These are phyloP conservation scores for Penicillium cinerascens DNA, from an alignment of 495 filamentous ascomycete species.

Conservation along the genomic window DNA sequence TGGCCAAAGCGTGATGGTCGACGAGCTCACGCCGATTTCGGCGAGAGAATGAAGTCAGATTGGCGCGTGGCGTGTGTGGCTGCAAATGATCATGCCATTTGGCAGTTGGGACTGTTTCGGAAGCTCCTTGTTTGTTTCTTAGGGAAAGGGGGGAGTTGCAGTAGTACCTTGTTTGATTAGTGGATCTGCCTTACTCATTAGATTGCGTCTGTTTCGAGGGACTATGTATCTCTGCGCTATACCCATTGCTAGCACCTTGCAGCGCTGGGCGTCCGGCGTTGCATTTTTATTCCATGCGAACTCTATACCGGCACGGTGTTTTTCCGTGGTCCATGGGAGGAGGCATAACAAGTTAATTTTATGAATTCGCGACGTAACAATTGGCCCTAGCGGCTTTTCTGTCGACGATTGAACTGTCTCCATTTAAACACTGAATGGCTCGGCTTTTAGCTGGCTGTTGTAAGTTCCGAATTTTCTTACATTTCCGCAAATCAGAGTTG, in stretches of 20 bases:
- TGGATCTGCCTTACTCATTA: conserved; percentile 12
- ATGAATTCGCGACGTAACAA: conserved; percentile 2
- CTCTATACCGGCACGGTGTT: background rate
- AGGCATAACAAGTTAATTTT: conserved; percentile 1
- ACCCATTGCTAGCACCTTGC: conserved; percentile 22
- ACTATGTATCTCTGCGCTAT: conserved; percentile 20
- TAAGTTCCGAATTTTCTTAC: background rate
- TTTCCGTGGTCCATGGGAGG: background rate
- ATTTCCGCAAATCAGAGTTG: background rate
- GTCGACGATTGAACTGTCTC: too few species aligned
- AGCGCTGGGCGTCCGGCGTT: conserved; percentile 21
- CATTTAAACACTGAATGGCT: too few species aligned
- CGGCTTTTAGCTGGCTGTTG: background rate
- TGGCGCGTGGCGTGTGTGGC: conserved; percentile 14
- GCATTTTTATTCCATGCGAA: background rate
- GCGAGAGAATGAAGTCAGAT: conserved; percentile 3
- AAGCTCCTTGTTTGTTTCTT: conserved; percentile 1
- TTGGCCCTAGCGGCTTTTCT: too few species aligned
- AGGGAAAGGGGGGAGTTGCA: background rate
- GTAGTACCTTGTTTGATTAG: background rate
- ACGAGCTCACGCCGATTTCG: background rate
- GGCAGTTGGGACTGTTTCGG: background rate
- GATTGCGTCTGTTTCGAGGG: conserved; percentile 10
- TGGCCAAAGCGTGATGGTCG: background rate
- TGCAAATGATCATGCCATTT: conserved; percentile 13